phyloP scores from a whole-genome alignment of 805 yeast genomes.

The Hanseniaspora mollemarum region DNA sequence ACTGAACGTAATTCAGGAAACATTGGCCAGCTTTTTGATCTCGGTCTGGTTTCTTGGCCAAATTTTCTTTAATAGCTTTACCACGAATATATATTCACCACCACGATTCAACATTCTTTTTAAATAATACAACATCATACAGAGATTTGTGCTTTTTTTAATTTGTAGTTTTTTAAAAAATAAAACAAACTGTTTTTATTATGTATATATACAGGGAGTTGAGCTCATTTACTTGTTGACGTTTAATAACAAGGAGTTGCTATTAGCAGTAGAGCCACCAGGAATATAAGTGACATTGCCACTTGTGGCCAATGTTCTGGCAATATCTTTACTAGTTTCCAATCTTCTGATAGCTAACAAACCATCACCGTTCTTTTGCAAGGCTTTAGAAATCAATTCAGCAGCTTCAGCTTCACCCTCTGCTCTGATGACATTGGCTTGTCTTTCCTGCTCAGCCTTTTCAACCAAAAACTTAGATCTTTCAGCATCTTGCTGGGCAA shows the following conservation, averaged over 20 bases:
- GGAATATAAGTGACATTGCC: slow-evolving; percentile 87
- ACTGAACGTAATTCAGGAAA: too few species aligned
- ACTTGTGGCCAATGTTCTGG: slow-evolving; percentile 69
- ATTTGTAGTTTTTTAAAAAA: neutral
- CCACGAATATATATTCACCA: too few species aligned
- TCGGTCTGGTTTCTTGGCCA: too few species aligned
- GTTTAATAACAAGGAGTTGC: slow-evolving; percentile 51
- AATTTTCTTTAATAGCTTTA: too few species aligned
- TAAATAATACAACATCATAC: too few species aligned
- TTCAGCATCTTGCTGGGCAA: slow-evolving; percentile 99
- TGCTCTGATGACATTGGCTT: slow-evolving; percentile 88
- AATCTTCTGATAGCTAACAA: slow-evolving; percentile 83
- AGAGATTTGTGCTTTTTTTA: neutral
- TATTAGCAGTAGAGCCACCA: slow-evolving; percentile 30
- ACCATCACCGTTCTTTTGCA: slow-evolving; percentile 92
- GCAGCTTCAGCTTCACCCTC: slow-evolving; percentile 99
- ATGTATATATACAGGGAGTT: neutral
- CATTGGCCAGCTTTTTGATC: too few species aligned
- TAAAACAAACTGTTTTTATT: neutral
- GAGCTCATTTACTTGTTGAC: slow-evolving; percentile 44
- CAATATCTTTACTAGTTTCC: slow-evolving; percentile 94
- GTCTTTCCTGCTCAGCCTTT: slow-evolving; percentile 94
- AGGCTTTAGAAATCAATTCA: slow-evolving; percentile 83
- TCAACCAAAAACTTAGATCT: slow-evolving; percentile 88
- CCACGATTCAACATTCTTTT: too few species aligned